These are phyloP conservation scores for Salix dunnii DNA, from an alignment of 345 rosid species.

Conservation along the genomic window DNA sequence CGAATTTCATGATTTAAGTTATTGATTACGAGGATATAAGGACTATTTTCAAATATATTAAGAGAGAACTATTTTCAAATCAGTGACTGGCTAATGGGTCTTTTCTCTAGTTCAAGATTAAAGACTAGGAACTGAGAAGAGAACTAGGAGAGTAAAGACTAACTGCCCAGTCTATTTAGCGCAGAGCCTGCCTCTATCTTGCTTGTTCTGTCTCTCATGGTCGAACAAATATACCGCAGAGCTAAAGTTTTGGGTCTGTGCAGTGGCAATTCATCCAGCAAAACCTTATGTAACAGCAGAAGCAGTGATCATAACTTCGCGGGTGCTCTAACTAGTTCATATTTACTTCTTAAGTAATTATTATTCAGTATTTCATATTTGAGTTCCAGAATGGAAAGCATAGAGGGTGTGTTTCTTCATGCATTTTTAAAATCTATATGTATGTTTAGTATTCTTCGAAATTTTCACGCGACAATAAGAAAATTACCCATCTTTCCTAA, in stretches of 20 bases:
- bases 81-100: neutral
- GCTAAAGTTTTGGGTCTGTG: neutral
- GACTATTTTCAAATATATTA: neutral
- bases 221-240: neutral
- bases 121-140: conserved; percentile 10
- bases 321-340: too few relatives aligned
- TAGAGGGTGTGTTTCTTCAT: too few relatives aligned
- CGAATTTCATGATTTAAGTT: fast-evolving
- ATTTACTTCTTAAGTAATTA: too few relatives aligned
- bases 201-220: neutral
- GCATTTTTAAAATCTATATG: neutral
- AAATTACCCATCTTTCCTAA: too few relatives aligned
- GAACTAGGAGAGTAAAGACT: neutral
- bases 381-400: neutral
- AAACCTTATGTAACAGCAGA: neutral
- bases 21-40: neutral
- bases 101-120: neutral
- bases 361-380: too few relatives aligned
- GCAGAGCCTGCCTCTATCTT: neutral
- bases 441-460: too few relatives aligned
- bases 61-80: neutral
- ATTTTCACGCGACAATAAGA: neutral
- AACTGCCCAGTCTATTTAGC: neutral
- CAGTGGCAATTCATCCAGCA: neutral
- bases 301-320: too few relatives aligned